Conservation (phyloP, 2,329 filamentous ascomycete species). For the Diaporthe eres region DNA sequence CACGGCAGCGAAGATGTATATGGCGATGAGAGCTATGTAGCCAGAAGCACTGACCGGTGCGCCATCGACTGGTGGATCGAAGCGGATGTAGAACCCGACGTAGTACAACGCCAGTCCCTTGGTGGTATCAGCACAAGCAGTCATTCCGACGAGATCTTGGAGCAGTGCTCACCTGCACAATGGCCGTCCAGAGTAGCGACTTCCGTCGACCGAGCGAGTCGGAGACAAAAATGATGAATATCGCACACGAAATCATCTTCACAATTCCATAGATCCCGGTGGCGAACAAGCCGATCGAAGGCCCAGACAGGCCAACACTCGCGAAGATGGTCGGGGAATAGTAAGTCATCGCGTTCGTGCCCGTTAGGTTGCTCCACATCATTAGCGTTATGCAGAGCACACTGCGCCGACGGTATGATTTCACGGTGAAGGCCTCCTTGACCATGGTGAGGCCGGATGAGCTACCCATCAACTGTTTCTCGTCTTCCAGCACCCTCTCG, state of each 20-base stretch:
- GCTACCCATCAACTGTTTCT: conserved; percentile 46
- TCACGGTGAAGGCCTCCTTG: conserved; percentile 50
- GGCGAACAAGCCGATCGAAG: neutral
- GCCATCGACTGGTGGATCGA: conserved; percentile 51
- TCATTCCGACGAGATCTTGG: neutral
- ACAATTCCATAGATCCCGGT: neutral
- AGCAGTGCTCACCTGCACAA: neutral
- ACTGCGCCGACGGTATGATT: conserved; percentile 55
- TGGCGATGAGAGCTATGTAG: conserved; percentile 70
- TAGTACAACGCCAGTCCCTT: conserved; percentile 67
- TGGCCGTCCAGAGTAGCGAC: conserved; percentile 68
- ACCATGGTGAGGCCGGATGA: conserved; percentile 45
- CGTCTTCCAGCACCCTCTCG: conserved; percentile 48
- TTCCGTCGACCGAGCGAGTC: conserved; percentile 72
- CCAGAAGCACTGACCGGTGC: conserved; percentile 62
- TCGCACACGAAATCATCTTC: neutral
- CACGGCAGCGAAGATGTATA: conserved; percentile 74
- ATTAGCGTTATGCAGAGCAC: conserved; percentile 64
- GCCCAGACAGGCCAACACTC: neutral
- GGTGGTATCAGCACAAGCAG: neutral
- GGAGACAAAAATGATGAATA: neutral
- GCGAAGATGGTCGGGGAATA: neutral
- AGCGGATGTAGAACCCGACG: conserved; percentile 72
- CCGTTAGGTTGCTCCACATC: conserved; percentile 82
- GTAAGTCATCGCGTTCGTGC: conserved; percentile 47